Conservation (phyloP, 208 protist genomes). For the Acanthamoeba royreba region DNA sequence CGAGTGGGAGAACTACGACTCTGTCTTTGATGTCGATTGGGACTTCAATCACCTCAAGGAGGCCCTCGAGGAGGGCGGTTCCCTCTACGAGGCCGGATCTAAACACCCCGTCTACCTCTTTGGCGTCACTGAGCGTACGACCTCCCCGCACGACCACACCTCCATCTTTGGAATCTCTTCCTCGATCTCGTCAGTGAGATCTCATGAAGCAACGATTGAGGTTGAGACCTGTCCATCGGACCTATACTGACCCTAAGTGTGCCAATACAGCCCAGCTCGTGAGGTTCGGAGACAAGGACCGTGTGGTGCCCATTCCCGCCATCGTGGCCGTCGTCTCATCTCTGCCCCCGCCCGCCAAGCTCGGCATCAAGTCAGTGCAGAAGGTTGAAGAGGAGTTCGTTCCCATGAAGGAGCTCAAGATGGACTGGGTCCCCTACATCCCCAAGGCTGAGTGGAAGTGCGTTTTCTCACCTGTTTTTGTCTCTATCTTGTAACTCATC, state of each 20-base stretch:
- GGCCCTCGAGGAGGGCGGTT: conserved; percentile 32
- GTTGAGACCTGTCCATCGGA: background rate
- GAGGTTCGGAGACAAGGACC: background rate
- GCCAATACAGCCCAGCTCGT: background rate
- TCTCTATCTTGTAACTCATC: too few species aligned
- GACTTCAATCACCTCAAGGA: conserved; percentile 56
- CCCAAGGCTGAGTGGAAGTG: conserved; percentile 35
- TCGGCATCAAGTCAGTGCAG: conserved; percentile 57
- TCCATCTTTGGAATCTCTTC: too few species aligned
- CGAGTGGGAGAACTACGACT: conserved; percentile 56
- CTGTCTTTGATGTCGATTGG: conserved; percentile 44
- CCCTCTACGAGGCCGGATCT: background rate
- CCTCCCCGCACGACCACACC: background rate
- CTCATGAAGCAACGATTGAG: background rate
- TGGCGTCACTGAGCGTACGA: conserved; percentile 32
- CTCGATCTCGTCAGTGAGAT: too few species aligned
- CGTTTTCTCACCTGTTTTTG: background rate
- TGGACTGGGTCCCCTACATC: conserved; percentile 56
- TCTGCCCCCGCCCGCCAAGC: conserved; percentile 26
- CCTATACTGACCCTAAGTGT: background rate
- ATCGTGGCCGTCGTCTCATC: conserved; percentile 41
- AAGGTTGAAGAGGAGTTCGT: conserved; percentile 55
- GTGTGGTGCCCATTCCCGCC: conserved; percentile 45
- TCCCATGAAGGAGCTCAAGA: conserved; percentile 58
- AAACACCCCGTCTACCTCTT: conserved; percentile 41